Percentiles rank a stretch among this genome's conserved stretches.
Conservation (phyloP, 768 basidiomycete genomes). For the Termitomyces sp. region DNA sequence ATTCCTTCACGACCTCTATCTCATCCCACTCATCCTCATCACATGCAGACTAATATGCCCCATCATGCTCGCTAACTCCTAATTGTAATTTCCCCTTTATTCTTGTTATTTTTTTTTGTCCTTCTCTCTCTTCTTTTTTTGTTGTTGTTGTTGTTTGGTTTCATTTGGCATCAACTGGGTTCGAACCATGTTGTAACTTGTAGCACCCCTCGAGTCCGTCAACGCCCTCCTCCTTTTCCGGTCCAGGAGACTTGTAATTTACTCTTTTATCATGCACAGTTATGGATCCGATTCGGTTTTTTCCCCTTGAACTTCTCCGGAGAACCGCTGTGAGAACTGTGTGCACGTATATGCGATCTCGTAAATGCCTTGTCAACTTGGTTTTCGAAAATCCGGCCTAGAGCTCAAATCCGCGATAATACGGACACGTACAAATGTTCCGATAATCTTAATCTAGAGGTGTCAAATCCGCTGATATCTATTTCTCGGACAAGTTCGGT, state of each 20-base stretch:
- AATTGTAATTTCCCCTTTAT: not conserved
- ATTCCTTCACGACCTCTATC: not conserved
- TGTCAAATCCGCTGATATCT: no score
- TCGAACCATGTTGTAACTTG: constrained; percentile 4
- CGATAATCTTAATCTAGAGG: no score
- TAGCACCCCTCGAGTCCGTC: not conserved
- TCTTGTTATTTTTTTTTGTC: not conserved
- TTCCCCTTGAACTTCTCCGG: not conserved
- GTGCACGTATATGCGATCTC: not conserved
- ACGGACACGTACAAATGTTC: no score
- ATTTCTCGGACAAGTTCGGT: no score
- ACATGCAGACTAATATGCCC: not conserved
- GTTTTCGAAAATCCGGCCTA: no score
- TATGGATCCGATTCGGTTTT: not conserved
- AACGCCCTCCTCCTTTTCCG: not conserved
- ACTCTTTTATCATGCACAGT: not conserved
- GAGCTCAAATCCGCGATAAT: no score
- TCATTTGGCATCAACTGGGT: not conserved
- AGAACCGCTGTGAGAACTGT: not conserved
- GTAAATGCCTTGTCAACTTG: no score
- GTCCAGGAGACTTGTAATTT: constrained; percentile 1
- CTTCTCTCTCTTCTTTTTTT: not conserved
- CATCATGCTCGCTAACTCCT: not conserved
- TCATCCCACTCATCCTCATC: not conserved
- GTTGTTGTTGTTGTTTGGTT: not conserved